phyloP scores from a whole-genome alignment of 2,329 filamentous ascomycete genomes.

The Alternaria novae-zelandiae region DNA sequence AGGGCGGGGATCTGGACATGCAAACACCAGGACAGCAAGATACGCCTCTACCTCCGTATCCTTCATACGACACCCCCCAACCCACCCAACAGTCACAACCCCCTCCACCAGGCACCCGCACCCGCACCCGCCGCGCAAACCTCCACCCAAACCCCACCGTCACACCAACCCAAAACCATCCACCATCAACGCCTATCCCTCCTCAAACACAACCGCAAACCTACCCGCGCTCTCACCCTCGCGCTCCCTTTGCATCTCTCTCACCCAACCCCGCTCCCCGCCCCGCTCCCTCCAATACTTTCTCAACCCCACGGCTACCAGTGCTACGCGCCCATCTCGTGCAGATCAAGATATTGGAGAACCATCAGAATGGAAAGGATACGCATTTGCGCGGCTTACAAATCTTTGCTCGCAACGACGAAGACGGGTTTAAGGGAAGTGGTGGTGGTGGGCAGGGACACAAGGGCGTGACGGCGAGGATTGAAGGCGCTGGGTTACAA shows the following conservation, averaged over 20 bases:
- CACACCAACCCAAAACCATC: background rate
- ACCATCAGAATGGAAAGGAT: constrained; percentile 99
- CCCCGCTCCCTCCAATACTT: background rate
- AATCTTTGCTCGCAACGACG: constrained; percentile 68
- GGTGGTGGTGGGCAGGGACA: constrained; percentile 3
- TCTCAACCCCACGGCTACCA: constrained; percentile 67
- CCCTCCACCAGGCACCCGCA: background rate
- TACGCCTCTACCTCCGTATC: background rate
- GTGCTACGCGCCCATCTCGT: constrained; percentile 88
- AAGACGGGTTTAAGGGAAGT: no score
- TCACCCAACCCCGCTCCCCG: constrained; percentile 14
- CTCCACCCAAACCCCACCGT: background rate
- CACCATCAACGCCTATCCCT: constrained; percentile 1
- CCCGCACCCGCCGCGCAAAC: background rate
- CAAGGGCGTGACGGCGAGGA: constrained; percentile 16
- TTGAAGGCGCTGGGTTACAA: constrained; percentile 10
- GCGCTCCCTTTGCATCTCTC: constrained; percentile 27
- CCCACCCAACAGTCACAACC: background rate
- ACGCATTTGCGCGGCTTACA: constrained; percentile 96
- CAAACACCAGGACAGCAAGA: constrained; percentile 8
- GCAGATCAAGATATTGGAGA: constrained; percentile 89
- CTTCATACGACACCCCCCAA: background rate
- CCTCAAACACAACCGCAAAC: constrained; percentile 4
- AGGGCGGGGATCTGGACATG: background rate
- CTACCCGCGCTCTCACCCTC: constrained; percentile 18